These are phyloP conservation scores for Pascua guehoae DNA, from an alignment of 1,284 basidiomycete genomes.

Conservation along the genomic window DNA sequence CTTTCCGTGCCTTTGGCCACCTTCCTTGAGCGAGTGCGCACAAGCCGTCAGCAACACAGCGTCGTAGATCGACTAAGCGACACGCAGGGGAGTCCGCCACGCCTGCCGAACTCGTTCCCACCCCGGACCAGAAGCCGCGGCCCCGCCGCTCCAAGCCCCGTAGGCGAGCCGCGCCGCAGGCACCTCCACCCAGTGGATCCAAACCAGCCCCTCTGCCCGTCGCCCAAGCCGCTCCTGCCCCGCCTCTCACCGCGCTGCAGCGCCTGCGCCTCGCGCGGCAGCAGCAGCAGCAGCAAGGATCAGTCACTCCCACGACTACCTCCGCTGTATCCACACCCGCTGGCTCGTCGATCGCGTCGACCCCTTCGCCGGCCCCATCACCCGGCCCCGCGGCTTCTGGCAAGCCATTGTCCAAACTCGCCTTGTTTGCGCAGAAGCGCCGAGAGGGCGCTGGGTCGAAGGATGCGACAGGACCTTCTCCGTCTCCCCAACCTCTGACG, in stretches of 20 bases:
- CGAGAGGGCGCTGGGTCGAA: conserved; percentile 40
- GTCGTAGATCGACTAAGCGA: conserved; percentile 27
- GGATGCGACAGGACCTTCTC: not conserved
- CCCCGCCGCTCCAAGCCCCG: not conserved
- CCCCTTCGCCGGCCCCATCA: not conserved
- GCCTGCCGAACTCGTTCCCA: conserved; percentile 30
- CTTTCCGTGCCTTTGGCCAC: not conserved
- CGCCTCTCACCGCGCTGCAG: conserved; percentile 66
- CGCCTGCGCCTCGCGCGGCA: conserved; percentile 57
- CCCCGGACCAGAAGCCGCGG: conserved; percentile 36
- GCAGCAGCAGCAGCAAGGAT: conserved; percentile 16
- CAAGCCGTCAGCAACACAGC: not conserved
- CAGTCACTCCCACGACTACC: conserved; percentile 27
- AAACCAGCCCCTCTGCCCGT: not conserved
- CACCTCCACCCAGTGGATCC: not conserved
- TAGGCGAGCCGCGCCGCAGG: no score
- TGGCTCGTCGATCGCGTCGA: conserved; percentile 20
- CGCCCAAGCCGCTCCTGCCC: conserved; percentile 29
- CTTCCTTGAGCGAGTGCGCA: conserved; percentile 10
- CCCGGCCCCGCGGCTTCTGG: conserved; percentile 5
- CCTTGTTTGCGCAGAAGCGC: conserved; percentile 63
- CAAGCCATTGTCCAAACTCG: conserved; percentile 63
- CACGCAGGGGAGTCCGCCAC: conserved; percentile 28
- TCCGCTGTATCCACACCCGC: conserved; percentile 26
- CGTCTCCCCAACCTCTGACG: conserved; percentile 5